phyloP scores from a whole-genome alignment of 2,329 filamentous ascomycete species.

The Hypoxylon sp. region DNA sequence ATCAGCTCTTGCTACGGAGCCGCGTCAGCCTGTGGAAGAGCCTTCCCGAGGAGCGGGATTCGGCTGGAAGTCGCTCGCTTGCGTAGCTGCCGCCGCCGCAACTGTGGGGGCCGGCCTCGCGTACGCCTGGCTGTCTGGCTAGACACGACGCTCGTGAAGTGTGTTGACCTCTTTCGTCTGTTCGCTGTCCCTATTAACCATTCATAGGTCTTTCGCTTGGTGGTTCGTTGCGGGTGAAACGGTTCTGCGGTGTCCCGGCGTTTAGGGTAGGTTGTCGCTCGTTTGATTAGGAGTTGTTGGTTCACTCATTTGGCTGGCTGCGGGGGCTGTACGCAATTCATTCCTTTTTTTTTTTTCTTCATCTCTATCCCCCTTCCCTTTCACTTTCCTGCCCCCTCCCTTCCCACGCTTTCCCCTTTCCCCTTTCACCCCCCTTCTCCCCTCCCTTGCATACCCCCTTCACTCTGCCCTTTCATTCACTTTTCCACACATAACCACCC shows the following conservation, averaged over 20 bases:
- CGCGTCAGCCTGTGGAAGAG: constrained; percentile 9
- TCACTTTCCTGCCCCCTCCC: neutral
- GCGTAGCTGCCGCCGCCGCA: constrained; percentile 27
- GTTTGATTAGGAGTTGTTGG: constrained; percentile 1
- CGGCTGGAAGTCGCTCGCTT: constrained; percentile 34
- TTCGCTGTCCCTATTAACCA: neutral
- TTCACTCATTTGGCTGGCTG: neutral
- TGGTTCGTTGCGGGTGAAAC: constrained; percentile 4
- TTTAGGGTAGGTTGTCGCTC: constrained; percentile 1
- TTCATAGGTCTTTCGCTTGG: constrained; percentile 2
- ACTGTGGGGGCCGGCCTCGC: constrained; percentile 28
- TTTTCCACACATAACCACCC: neutral
- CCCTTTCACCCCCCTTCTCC: neutral
- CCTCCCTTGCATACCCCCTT: neutral
- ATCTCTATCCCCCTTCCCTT: neutral
- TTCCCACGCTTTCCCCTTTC: neutral
- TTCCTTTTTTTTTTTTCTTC: neutral
- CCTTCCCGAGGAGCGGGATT: constrained; percentile 5
- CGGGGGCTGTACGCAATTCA: too few relatives aligned
- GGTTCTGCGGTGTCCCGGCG: constrained; percentile 27
- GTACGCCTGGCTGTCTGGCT: constrained; percentile 30
- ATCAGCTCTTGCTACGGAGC: constrained; percentile 9
- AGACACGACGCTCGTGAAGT: constrained; percentile 8
- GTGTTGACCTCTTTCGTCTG: neutral
- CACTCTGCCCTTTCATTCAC: neutral